Evolutionary conservation across 345 rosid genomes (phyloP), one percentile per base, ranked within the genome.

Genomic region (Arabidopsis suecica): DNA sequence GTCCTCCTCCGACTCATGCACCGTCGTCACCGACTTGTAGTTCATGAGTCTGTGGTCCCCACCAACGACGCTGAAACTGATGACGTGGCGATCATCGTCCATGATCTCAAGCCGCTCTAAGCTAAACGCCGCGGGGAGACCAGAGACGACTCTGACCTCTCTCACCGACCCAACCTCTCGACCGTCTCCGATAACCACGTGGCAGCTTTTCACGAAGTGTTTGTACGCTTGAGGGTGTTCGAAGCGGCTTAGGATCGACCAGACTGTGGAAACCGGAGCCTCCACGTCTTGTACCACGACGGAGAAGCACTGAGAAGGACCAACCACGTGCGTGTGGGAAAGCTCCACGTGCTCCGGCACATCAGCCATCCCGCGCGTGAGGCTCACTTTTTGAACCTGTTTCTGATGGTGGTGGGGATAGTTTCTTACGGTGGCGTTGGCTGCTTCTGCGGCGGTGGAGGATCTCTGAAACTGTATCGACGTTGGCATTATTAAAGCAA

Each of bases 221-320:
- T 94, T 94, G 79, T 94, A 94, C 6, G 85, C 90, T 73, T 89
- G 91, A 0, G 98, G 98, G 42, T 87, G 82, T 57, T 87, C 96
- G 36, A 94, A 94, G 16, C 97, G 89, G 57, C 96, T 87, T 6
- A 94, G 84, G 50, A 89, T 78, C 0, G 98, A 86, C 98, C 97
- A 94, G 0, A 89, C 97, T 40, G 83, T 56, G 12, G 93, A 79
- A 36, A 76, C 83, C 0, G 97, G 87, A 16, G 98, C 91, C 3
- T 82, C 85, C 23, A 91, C 81, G 44, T 79, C 68, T 63, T 89
- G 88, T 9, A 88, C 87, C 47, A 84, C 61, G 61, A 86, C 84
- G 18, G 95, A 89, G 76, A 79, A 81, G 73, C 97, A 88, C 85
- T 86, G 98, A 70, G 81, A 73, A 1, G 91, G 85, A 2, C 79